Percentiles rank a stretch among this genome's conserved stretches.
Conservation (phyloP, 2,329 filamentous ascomycete species). For the Aspergillus spinulosporus region DNA sequence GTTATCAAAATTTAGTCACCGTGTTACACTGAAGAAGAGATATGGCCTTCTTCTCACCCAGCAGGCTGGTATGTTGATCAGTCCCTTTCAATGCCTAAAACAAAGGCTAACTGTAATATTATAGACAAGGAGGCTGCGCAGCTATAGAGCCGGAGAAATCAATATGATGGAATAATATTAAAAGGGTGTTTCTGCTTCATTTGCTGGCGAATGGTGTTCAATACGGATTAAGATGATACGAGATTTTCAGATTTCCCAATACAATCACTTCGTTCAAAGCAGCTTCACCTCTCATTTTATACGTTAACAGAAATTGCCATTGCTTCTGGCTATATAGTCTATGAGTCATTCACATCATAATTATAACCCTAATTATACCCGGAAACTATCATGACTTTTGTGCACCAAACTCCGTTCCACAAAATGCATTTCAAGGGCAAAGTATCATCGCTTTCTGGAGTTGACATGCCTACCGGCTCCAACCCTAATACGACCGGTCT, state of each 20-base stretch:
- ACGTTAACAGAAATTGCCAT: slow-evolving; percentile 13
- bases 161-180: slow-evolving; percentile 25
- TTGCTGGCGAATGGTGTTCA: slow-evolving; percentile 44
- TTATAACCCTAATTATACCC: slow-evolving; percentile 17
- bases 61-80: slow-evolving; percentile 53
- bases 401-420: slow-evolving; percentile 24
- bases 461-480: slow-evolving; percentile 88
- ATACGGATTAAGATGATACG: slow-evolving; percentile 30
- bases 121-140: slow-evolving; percentile 33
- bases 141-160: slow-evolving; percentile 28
- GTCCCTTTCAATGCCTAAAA: not conserved
- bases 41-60: slow-evolving; percentile 87
- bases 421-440: slow-evolving; percentile 19
- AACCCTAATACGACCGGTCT: slow-evolving; percentile 69
- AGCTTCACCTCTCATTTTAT: not conserved
- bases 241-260: slow-evolving; percentile 20
- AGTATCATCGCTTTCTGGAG: slow-evolving; percentile 57
- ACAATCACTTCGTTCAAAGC: slow-evolving; percentile 1
- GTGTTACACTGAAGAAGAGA: slow-evolving; percentile 91
- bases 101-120: slow-evolving; percentile 17
- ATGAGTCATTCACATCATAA: slow-evolving; percentile 7
- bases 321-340: slow-evolving; percentile 17
- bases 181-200: slow-evolving; percentile 28
- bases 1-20: slow-evolving; percentile 60
- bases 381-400: slow-evolving; percentile 22